Conservation (phyloP, 2,329 filamentous ascomycete genomes). For the Blumeriella jaapii region DNA sequence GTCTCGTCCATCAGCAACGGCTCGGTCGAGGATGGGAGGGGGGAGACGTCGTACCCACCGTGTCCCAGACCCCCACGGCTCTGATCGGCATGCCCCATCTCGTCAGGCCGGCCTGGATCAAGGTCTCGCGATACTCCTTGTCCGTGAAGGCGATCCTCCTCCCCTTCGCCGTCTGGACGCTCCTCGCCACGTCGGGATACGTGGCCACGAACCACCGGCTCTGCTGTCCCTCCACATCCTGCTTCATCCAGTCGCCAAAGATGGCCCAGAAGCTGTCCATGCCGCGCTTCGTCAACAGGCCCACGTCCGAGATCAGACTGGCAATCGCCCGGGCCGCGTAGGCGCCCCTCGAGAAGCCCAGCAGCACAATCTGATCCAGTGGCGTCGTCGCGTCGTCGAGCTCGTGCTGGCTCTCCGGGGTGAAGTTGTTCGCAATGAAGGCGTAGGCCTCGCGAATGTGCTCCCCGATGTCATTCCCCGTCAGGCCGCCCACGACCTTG, state of each 20-base stretch:
- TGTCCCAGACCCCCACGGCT: slow-evolving; percentile 38
- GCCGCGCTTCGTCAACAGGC: slow-evolving; percentile 32
- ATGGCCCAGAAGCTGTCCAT: slow-evolving; percentile 33
- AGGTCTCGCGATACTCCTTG: slow-evolving; percentile 12
- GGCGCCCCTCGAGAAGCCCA: slow-evolving; percentile 32
- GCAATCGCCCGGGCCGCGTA: slow-evolving; percentile 31
- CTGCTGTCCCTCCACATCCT: slow-evolving; percentile 14
- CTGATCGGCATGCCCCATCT: slow-evolving; percentile 27
- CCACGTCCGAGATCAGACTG: slow-evolving; percentile 28
- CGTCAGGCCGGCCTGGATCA: slow-evolving; percentile 17
- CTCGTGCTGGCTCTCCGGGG: slow-evolving; percentile 16
- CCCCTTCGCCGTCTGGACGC: slow-evolving; percentile 8
- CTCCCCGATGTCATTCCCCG: slow-evolving; percentile 41
- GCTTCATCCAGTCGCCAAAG: slow-evolving; percentile 29
- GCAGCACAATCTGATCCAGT: slow-evolving; percentile 28
- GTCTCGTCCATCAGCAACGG: neutral
- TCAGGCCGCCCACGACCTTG: slow-evolving; percentile 39
- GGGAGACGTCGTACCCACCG: slow-evolving; percentile 29
- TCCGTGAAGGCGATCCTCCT: slow-evolving; percentile 13
- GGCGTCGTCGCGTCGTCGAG: slow-evolving; percentile 11
- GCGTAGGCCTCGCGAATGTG: slow-evolving; percentile 37
- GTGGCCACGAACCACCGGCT: slow-evolving; percentile 15
- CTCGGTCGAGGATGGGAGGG: neutral
- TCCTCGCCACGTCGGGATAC: slow-evolving; percentile 5
- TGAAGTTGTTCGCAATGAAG: slow-evolving; percentile 35